Percentiles rank a stretch among this genome's conserved stretches.
Evolutionary conservation across 257 asterid genomes (phyloP).

Genomic region (Paraleonurus japonicus): DNA sequence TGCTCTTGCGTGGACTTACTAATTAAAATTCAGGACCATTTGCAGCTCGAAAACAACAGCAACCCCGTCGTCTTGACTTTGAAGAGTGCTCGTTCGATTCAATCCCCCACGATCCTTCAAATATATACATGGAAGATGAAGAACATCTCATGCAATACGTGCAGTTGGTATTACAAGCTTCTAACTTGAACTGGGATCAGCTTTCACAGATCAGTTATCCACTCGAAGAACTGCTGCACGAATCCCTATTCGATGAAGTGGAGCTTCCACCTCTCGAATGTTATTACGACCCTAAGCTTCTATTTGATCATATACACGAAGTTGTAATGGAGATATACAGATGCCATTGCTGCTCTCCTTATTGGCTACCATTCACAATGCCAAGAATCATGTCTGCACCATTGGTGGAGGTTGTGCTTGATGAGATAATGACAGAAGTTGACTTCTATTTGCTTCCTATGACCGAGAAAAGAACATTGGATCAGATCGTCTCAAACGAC

Average conservation of each 20-base stretch:
- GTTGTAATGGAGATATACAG: slow-evolving; percentile 41
- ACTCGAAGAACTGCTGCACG: slow-evolving; percentile 39
- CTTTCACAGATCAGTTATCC: slow-evolving; percentile 31
- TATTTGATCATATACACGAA: slow-evolving; percentile 70
- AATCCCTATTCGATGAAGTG: slow-evolving; percentile 45
- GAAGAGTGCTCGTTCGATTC: slow-evolving; percentile 42
- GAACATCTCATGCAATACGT: slow-evolving; percentile 48
- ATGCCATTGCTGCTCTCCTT: slow-evolving; percentile 36
- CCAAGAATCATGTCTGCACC: slow-evolving; percentile 34
- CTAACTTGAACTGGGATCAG: slow-evolving; percentile 48
- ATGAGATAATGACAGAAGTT: slow-evolving; percentile 56
- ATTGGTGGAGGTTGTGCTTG: slow-evolving; percentile 42
- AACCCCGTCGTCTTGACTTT: slow-evolving; percentile 55
- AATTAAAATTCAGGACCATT: slow-evolving; percentile 18
- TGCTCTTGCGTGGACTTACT: background rate
- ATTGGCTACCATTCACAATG: slow-evolving; percentile 39
- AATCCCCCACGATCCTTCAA: slow-evolving; percentile 27
- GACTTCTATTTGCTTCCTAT: slow-evolving; percentile 42
- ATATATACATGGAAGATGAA: slow-evolving; percentile 32
- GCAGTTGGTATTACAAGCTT: slow-evolving; percentile 49
- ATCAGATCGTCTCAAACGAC: slow-evolving; percentile 47
- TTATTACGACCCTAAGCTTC: slow-evolving; percentile 54
- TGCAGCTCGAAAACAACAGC: slow-evolving; percentile 41
- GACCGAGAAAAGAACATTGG: slow-evolving; percentile 41
- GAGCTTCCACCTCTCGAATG: slow-evolving; percentile 36